phyloP scores from a whole-genome alignment of 768 basidiomycete genomes.

The Pisolithus tinctorius region DNA sequence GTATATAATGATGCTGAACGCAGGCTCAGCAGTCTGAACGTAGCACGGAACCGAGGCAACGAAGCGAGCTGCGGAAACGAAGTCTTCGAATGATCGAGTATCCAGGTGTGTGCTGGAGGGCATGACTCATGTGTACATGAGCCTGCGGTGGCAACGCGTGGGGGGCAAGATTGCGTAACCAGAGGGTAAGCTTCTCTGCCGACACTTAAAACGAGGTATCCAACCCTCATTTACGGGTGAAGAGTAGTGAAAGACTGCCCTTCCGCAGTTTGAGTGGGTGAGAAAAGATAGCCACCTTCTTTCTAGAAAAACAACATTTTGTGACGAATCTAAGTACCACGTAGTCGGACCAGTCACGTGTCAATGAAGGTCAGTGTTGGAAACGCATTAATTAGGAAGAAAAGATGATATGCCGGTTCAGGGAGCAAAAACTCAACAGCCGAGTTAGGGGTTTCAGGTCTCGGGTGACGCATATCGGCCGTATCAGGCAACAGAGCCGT shows the following conservation, averaged over 20 bases:
- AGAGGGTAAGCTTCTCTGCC: constrained; percentile 11
- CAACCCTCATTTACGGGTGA: not conserved
- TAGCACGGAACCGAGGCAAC: not conserved
- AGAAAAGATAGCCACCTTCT: not conserved
- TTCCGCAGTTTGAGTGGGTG: constrained; percentile 28
- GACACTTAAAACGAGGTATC: constrained; percentile 12
- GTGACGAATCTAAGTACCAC: too few species aligned
- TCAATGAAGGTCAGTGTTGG: too few species aligned
- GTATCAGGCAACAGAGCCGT: constrained; percentile 15
- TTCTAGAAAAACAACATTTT: not conserved
- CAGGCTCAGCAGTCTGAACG: not conserved
- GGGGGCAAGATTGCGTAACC: constrained; percentile 13
- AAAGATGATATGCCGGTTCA: not conserved
- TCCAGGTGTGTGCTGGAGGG: not conserved
- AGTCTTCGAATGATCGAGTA: not conserved
- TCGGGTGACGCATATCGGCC: constrained; percentile 4
- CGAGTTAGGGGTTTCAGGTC: constrained; percentile 4
- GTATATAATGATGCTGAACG: not conserved
- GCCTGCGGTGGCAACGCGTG: not conserved
- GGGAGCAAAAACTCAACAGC: constrained; percentile 4
- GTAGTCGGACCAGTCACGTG: too few species aligned
- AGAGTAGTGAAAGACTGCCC: constrained; percentile 8
- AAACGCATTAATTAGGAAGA: too few species aligned
- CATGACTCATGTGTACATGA: not conserved
- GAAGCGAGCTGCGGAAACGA: not conserved